phyloP scores from a whole-genome alignment of 768 basidiomycete species.

The Termitomyces sp. region DNA sequence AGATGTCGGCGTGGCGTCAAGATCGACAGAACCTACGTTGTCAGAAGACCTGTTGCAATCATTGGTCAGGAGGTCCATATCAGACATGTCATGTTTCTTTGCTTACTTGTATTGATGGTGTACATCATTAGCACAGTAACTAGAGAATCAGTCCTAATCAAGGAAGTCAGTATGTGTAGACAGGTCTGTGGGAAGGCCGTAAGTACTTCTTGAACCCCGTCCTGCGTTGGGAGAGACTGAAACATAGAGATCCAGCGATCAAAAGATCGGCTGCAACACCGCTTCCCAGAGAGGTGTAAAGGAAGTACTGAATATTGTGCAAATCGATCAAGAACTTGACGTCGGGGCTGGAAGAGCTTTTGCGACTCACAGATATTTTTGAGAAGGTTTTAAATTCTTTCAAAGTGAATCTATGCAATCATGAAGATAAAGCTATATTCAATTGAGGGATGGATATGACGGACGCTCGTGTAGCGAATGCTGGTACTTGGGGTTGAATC shows the following conservation, averaged over 20 bases:
- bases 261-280: constrained; percentile 36
- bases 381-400: constrained; percentile 21
- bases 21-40: constrained; percentile 26
- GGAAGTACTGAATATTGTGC: constrained; percentile 17
- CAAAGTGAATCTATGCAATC: constrained; percentile 15
- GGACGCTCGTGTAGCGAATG: constrained; percentile 24
- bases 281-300: constrained; percentile 25
- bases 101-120: constrained; percentile 44
- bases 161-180: background rate
- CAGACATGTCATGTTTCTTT: background rate
- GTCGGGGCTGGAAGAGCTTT: background rate
- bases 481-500: constrained; percentile 7
- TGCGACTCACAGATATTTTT: constrained; percentile 20
- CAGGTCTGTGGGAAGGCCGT: background rate
- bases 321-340: background rate
- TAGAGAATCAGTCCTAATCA: constrained; percentile 36
- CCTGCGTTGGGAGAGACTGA: constrained; percentile 23
- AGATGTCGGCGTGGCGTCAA: constrained; percentile 37
- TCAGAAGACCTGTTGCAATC: constrained; percentile 22
- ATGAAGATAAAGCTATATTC: background rate
- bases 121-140: constrained; percentile 41
- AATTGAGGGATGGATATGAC: background rate
- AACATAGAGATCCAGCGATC: constrained; percentile 31
- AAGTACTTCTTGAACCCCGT: constrained; percentile 24
- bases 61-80: background rate